Conservation (phyloP, 371 early-diverging fungal species). For the Sporodiniella umbellata region DNA sequence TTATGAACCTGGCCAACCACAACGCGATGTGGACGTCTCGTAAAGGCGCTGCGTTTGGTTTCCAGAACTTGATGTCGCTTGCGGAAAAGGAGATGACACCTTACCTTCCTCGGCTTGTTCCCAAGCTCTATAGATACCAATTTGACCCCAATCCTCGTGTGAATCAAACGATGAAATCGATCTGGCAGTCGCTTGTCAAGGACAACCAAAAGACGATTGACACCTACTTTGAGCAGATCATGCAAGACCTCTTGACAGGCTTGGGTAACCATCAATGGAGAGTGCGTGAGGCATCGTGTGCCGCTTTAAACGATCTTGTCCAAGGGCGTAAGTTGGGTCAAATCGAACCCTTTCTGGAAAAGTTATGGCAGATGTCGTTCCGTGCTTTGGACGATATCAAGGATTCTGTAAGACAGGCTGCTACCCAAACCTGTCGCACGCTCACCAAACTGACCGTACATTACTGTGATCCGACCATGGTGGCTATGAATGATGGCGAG, state of each 20-base stretch:
- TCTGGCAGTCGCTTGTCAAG: constrained; percentile 84
- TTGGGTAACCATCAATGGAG: constrained; percentile 87
- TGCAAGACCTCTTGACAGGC: constrained; percentile 71
- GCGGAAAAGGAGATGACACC: constrained; percentile 82
- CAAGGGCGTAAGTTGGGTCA: constrained; percentile 66
- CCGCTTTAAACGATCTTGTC: constrained; percentile 77
- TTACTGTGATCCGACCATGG: constrained; percentile 76
- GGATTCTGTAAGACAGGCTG: constrained; percentile 85
- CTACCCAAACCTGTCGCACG: constrained; percentile 74
- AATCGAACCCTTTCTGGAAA: constrained; percentile 72
- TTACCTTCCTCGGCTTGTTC: constrained; percentile 72
- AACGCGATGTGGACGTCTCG: constrained; percentile 89
- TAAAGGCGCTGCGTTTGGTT: constrained; percentile 88
- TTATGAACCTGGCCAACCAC: constrained; percentile 91
- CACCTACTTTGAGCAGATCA: constrained; percentile 76
- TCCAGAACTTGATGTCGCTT: constrained; percentile 72
- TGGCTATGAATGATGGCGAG: constrained; percentile 56
- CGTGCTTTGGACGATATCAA: constrained; percentile 92
- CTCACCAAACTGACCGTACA: constrained; percentile 78
- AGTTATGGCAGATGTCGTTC: constrained; percentile 88
- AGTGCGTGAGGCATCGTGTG: constrained; percentile 77
- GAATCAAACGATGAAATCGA: constrained; percentile 83
- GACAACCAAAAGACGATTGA: constrained; percentile 75
- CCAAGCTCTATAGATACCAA: constrained; percentile 81
- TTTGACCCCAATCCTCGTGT: constrained; percentile 88